Evolutionary conservation across 2,329 filamentous ascomycete genomes (phyloP).

Genomic region (Talaromyces sp.): DNA sequence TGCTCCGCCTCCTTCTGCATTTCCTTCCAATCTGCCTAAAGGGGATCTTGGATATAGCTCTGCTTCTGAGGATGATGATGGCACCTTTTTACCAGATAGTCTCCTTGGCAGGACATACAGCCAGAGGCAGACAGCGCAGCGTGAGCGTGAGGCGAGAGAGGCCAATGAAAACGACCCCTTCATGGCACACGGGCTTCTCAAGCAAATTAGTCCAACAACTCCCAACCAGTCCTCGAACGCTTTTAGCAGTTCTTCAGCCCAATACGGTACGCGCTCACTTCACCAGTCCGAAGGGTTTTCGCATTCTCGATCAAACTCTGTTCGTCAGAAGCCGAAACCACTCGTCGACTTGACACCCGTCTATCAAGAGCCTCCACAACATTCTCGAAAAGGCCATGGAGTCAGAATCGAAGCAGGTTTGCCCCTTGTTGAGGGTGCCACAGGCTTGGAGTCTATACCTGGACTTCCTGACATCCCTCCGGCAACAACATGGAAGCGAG

Average conservation of each 20-base stretch:
- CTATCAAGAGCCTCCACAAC: constrained; percentile 57
- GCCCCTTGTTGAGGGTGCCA: constrained; percentile 39
- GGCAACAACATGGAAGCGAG: constrained; percentile 36
- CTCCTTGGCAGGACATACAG: constrained; percentile 37
- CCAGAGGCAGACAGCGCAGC: constrained; percentile 35
- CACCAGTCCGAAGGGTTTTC: constrained; percentile 13
- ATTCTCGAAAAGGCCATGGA: constrained; percentile 30
- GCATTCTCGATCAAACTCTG: constrained; percentile 42
- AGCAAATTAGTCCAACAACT: constrained; percentile 47
- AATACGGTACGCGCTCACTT: constrained; percentile 24
- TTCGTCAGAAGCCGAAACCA: constrained; percentile 49
- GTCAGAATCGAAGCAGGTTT: constrained; percentile 39
- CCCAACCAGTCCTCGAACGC: constrained; percentile 23
- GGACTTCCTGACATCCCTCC: constrained; percentile 31
- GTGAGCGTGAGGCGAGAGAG: constrained; percentile 32
- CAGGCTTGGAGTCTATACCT: constrained; percentile 30
- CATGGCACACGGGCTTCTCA: constrained; percentile 49
- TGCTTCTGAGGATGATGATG: constrained; percentile 14
- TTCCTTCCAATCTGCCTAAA: constrained; percentile 20
- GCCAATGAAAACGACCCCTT: constrained; percentile 40
- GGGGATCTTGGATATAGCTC: constrained; percentile 18
- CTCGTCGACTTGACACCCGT: constrained; percentile 63
- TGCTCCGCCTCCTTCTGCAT: constrained; percentile 24
- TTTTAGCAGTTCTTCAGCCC: constrained; percentile 20
- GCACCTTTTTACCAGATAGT: constrained; percentile 32